These are phyloP conservation scores for Syzygium grande DNA, from an alignment of 345 rosid species.

Conservation along the genomic window DNA sequence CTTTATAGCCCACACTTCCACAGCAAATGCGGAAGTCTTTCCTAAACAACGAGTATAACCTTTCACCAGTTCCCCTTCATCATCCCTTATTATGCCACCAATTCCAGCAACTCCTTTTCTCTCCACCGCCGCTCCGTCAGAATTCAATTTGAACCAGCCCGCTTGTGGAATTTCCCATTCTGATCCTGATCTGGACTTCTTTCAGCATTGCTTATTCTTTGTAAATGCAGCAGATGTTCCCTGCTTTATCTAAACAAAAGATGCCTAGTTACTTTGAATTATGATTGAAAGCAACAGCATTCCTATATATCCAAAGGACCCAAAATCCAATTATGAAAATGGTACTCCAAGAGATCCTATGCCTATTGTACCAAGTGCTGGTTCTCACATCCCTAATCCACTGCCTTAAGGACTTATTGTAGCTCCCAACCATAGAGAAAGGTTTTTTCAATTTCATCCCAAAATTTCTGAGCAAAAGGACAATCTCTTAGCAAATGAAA, in stretches of 20 bases:
- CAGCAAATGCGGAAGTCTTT: neutral
- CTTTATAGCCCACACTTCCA: too few species aligned
- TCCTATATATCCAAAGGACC: neutral
- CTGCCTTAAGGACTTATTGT: neutral
- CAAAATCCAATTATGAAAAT: neutral
- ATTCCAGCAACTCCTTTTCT: neutral
- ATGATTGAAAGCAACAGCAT: neutral
- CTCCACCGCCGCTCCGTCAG: neutral
- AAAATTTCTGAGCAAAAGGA: neutral
- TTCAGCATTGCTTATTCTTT: neutral
- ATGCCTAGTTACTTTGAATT: neutral
- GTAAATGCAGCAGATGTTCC: neutral
- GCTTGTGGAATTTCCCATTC: neutral
- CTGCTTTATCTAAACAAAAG: neutral
- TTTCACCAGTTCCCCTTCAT: neutral
- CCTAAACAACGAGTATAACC: neutral
- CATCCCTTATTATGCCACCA: neutral
- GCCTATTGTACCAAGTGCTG: neutral
- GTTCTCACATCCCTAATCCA: neutral
- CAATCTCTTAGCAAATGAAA: neutral
- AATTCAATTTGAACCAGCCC: neutral
- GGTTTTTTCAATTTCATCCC: neutral
- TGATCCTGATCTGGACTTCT: neutral
- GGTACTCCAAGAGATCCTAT: neutral
- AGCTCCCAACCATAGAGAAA: neutral